Base-by-base conservation (phyloP, 352 stramenopile species). In the Phytopythium ostracodes region DNA sequence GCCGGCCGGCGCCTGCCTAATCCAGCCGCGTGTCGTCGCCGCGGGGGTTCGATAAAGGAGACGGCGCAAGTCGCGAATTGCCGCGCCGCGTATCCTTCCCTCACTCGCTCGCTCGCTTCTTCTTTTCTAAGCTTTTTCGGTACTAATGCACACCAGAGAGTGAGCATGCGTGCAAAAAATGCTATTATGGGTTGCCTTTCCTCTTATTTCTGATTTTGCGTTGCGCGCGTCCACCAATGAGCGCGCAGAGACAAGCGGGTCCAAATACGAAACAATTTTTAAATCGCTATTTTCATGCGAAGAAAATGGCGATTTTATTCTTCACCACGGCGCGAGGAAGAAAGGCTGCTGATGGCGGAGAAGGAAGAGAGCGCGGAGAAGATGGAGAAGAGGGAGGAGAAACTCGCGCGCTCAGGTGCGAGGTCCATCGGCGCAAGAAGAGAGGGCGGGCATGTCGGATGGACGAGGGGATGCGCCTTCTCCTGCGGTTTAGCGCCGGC, bases 191-290 rank as follows among this genome's bases (percentile, higher is more conserved):
- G 42, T 11, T 12, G 20, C 42, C 18, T 25, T 8, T 8, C 18
- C 9, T 9, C 22, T 9, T 49, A 8, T 25, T 49, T 49, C 47
- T 54, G 47, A 54, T 54, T 54, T 54, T 7, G 27, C 15, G 25
- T 54, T 29, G 47, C 47, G 47, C 47, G 25, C 47, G 47, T 54
- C 47, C 47, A 36, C 47, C 47, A 54, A 54, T 54, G 27, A 50
- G 43, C 43, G n/a, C 18, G 43, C 20, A 50, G 43, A 50, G 17
- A 27, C 20, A 50, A 44, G 38, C 38, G 38, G 40, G 14, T 6
- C 33, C 33, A 10, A 38, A 5, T 10, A 38, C 10, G 10, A 38
- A 38, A 24, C 22, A 29, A 14, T 18, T 33, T 5, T 18, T 5
- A 35, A 53, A 31, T 12, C 14, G 47, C 10, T 12, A 22, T 53